These are phyloP conservation scores for Irpex sp. DNA, from an alignment of 1,284 basidiomycete genomes.

Conservation along the genomic window DNA sequence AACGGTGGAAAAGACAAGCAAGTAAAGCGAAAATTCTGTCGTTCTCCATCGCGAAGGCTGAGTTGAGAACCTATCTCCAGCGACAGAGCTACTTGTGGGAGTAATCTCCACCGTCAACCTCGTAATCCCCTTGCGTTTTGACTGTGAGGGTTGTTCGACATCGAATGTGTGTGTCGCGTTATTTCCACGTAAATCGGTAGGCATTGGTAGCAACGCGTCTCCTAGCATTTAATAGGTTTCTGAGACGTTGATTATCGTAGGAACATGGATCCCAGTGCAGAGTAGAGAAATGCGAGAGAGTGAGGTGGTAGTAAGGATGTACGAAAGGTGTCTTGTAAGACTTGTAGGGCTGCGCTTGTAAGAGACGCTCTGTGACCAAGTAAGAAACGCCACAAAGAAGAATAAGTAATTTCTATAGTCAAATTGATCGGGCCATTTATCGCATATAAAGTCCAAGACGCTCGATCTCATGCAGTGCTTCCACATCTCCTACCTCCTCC, in stretches of 20 bases:
- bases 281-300: background rate
- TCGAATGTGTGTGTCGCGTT: conserved; percentile 18
- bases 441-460: too few species aligned
- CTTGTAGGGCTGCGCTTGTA: too few species aligned
- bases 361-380: too few species aligned
- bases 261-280: background rate
- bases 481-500: background rate
- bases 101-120: conserved; percentile 48
- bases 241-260: background rate
- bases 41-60: conserved; percentile 70
- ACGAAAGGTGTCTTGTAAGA: too few species aligned
- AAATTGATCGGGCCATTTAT: too few species aligned
- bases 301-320: background rate
- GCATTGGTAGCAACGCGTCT: conserved; percentile 26
- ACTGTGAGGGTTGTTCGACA: conserved; percentile 13
- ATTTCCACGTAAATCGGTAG: conserved; percentile 24
- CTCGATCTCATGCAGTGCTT: background rate
- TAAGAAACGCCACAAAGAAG: too few species aligned
- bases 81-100: conserved; percentile 26
- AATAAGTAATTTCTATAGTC: too few species aligned
- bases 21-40: conserved; percentile 82
- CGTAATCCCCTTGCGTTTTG: conserved; percentile 30
- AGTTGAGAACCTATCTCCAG: conserved; percentile 15
- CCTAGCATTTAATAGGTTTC: conserved; percentile 19
- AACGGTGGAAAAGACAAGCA: conserved; percentile 54